phyloP scores from a whole-genome alignment of 2,329 filamentous ascomycete species.

The Curvularia sp. region DNA sequence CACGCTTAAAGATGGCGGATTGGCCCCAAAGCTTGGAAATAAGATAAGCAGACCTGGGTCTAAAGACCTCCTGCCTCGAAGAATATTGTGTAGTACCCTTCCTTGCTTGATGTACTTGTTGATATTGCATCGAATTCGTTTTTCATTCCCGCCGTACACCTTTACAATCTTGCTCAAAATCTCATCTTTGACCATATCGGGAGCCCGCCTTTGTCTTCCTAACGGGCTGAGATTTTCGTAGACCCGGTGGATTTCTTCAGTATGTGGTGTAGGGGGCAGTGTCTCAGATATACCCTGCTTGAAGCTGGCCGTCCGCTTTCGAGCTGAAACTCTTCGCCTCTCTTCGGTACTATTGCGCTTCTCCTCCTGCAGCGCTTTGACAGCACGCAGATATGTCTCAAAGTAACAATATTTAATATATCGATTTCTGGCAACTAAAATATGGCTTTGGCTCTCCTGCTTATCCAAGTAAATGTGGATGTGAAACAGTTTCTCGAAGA shows the following conservation, averaged over 20 bases:
- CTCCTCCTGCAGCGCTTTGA: conserved; percentile 8
- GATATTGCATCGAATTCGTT: conserved; percentile 4
- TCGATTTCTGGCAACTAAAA: conserved; percentile 8
- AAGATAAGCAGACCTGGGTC: conserved; percentile 12
- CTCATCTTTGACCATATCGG: conserved; percentile 14
- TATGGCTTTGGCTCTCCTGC: conserved; percentile 10
- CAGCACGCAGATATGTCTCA: conserved; percentile 13
- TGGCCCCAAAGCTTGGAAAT: conserved; percentile 6
- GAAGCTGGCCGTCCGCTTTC: conserved; percentile 11
- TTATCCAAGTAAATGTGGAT: conserved; percentile 14
- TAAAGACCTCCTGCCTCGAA: conserved; percentile 3
- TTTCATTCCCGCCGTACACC: neutral
- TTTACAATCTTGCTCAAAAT: conserved; percentile 6
- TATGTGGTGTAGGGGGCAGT: conserved; percentile 8
- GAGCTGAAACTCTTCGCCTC: conserved; percentile 3
- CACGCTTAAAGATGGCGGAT: conserved; percentile 5
- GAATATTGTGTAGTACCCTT: conserved; percentile 11
- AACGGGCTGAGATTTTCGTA: conserved; percentile 5
- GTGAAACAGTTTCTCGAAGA: conserved; percentile 8
- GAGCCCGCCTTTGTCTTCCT: conserved; percentile 2
- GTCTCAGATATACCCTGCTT: conserved; percentile 2
- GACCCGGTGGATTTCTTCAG: neutral
- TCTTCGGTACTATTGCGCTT: conserved; percentile 8
- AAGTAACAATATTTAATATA: conserved; percentile 21
- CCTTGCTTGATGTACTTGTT: conserved; percentile 14